Evolutionary conservation across 306 rosid species (phyloP).

Genomic region (Gastrolobium bilobum): DNA sequence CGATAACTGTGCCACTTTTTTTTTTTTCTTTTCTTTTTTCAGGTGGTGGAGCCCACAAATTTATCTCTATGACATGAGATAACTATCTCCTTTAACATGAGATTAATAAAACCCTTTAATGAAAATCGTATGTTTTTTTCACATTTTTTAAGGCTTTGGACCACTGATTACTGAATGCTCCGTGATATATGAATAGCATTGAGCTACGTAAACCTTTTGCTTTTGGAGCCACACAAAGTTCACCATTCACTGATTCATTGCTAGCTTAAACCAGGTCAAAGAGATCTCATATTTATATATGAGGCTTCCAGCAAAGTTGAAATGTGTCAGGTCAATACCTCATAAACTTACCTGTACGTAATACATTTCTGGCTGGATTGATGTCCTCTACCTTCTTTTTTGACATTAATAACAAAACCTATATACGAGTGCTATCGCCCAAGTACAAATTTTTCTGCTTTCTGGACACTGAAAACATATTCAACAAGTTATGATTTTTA

Average conservation of each 20-base stretch:
- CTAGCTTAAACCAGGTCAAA: conserved; percentile 23
- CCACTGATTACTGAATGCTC: conserved; percentile 41
- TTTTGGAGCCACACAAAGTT: conserved; percentile 46
- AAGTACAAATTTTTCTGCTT: conserved; percentile 25
- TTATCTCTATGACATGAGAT: too few species aligned
- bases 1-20: too few species aligned
- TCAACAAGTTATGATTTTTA: neutral
- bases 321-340: conserved; percentile 34
- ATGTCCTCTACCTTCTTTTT: conserved; percentile 10
- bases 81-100: too few species aligned
- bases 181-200: conserved; percentile 31
- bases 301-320: conserved; percentile 19
- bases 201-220: conserved; percentile 34
- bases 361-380: neutral
- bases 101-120: too few species aligned
- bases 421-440: neutral
- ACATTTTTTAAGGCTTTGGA: conserved; percentile 42
- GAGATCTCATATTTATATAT: neutral
- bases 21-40: too few species aligned
- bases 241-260: conserved; percentile 35
- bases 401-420: conserved; percentile 41
- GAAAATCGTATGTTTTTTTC: conserved; percentile 29
- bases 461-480: conserved; percentile 16
- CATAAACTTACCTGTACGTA: conserved; percentile 21
- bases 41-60: too few species aligned